These are phyloP conservation scores for Ophiorrhiza pumila DNA, from an alignment of 257 asterid genomes.

Conservation along the genomic window DNA sequence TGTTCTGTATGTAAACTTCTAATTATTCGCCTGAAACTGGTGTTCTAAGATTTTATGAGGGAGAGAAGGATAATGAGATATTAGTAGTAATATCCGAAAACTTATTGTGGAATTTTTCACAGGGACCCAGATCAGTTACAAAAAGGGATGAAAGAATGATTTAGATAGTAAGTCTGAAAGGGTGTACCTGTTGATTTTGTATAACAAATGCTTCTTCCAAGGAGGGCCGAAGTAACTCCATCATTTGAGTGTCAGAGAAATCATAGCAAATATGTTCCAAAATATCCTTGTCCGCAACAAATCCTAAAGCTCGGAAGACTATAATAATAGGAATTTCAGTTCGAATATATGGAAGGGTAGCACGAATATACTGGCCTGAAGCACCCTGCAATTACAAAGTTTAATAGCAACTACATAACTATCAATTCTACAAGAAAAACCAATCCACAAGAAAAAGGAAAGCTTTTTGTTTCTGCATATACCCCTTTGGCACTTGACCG, in stretches of 20 bases:
- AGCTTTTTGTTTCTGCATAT: constrained; percentile 14
- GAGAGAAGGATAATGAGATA: neutral
- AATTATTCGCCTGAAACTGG: neutral
- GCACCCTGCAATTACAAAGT: constrained; percentile 63
- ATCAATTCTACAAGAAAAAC: constrained; percentile 3
- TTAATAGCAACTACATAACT: neutral
- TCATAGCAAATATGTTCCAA: constrained; percentile 93
- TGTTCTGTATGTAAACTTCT: neutral
- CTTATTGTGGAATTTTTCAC: neutral
- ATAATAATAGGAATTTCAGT: constrained; percentile 93
- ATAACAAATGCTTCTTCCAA: constrained; percentile 98
- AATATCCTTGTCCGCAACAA: constrained; percentile 97
- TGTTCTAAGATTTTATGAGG: neutral
- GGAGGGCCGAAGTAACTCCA: constrained; percentile 95
- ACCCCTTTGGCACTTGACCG: constrained; percentile 99
- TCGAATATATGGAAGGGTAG: constrained; percentile 93
- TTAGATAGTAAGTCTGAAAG: neutral
- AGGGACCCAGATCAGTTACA: no score
- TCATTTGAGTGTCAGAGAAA: constrained; percentile 89
- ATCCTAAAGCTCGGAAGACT: constrained; percentile 90
- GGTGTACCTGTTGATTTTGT: constrained; percentile 85
- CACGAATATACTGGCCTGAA: constrained; percentile 94
- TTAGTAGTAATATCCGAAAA: neutral
- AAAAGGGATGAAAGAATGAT: neutral
- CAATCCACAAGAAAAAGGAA: neutral